Evolutionary conservation across 345 rosid species (phyloP), one percentile per base, ranked within the genome.

Genomic region (Aquilaria malaccensis): DNA sequence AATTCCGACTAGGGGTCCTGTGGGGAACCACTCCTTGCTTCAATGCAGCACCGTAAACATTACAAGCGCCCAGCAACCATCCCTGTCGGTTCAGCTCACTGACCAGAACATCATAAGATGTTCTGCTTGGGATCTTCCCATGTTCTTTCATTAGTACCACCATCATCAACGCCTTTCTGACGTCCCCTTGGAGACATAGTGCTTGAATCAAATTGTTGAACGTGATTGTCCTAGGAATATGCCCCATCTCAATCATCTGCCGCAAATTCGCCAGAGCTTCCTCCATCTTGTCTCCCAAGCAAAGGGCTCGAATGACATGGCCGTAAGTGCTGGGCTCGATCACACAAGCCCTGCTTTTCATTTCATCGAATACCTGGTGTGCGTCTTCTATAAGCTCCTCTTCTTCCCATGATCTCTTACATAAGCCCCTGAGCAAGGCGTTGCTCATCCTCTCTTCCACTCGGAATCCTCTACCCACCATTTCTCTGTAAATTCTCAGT

Each of bases 1-100:
- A 22, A 48, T 56, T 47, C 22, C 13, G 11, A 55, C 9, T 37
- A 37, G 85, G 87, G 45, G 52, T 71, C 51, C 60, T 63, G 22
- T 61, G 71, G 1, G 84, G 80, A 59, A 69, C 22, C 4, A 76
- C 54, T 2, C 89, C 89, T 62, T 69, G 81, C 68, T 82, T 82
- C 66, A 86, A 14, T 14, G 94, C 87, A 14, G 74, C 76, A 33
- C 84, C 82, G 47, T 78, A 82, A 10, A 84, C 73, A 60, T 51
- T 69, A 56, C 72, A 22, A 1, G 88, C 86, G 30, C 55, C 66
- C 31, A 58, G 4, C 32, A 57, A 65, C 68, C 48, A 52, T 47
- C 71, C 72, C 54, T 71, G 79, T 50, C 64, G 61, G 61, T 79
- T 82, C 37, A 84, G 59, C 73, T 79, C 81, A n/a, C 57, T 64